Percentiles rank a stretch among this genome's conserved stretches.
Evolutionary conservation across 306 rosid species (phyloP).

Genomic region (Fagus sylvatica): DNA sequence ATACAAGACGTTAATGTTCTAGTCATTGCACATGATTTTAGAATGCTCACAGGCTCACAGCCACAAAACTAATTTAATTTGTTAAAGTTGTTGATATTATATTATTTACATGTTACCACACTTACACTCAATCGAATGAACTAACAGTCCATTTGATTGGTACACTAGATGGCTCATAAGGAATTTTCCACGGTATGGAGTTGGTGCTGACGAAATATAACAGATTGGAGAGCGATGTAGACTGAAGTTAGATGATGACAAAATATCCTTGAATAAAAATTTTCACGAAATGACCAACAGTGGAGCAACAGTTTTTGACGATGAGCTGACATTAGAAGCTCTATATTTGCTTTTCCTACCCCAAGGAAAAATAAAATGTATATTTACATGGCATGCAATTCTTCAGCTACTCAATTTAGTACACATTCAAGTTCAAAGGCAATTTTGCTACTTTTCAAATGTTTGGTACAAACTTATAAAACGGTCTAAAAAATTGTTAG

Average conservation of each 20-base stretch:
- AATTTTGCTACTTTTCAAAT: no score
- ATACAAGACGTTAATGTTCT: background rate
- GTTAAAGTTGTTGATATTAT: background rate
- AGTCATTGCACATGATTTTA: background rate
- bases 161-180: background rate
- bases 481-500: no score
- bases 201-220: background rate
- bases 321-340: no score
- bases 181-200: background rate
- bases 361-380: no score
- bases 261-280: background rate
- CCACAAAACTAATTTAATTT: background rate
- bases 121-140: no score
- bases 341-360: no score
- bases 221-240: background rate
- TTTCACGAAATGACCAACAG: no score
- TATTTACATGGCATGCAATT: no score
- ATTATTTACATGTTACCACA: background rate
- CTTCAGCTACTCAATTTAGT: no score
- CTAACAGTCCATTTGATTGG: background rate
- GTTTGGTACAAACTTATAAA: no score
- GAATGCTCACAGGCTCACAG: background rate
- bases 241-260: background rate
- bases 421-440: no score
- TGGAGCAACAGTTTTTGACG: no score